Percentiles rank a stretch among this genome's conserved stretches.
These are phyloP conservation scores for Polytolypa hystricis DNA, from an alignment of 2,329 filamentous ascomycete genomes.

Conservation along the genomic window DNA sequence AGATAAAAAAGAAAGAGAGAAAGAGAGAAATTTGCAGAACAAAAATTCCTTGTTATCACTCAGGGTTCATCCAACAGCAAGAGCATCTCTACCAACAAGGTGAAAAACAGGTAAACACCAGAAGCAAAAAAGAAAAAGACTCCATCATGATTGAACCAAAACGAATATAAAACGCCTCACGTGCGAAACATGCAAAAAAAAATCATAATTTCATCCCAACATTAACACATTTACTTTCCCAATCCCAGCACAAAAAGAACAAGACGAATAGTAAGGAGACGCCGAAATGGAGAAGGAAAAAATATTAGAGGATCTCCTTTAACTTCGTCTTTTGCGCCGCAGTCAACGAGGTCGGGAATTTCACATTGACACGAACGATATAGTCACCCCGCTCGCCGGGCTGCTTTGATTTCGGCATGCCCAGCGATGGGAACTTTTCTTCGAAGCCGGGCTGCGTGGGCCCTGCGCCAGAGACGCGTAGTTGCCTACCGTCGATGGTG, in stretches of 20 bases:
- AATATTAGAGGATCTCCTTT: slow-evolving; percentile 57
- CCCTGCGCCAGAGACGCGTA: slow-evolving; percentile 67
- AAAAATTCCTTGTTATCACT: too few relatives aligned
- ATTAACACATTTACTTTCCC: background rate
- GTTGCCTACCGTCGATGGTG: slow-evolving; percentile 83
- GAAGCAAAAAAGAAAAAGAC: background rate
- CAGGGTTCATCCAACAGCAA: too few relatives aligned
- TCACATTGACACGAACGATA: slow-evolving; percentile 81
- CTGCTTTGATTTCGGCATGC: slow-evolving; percentile 92
- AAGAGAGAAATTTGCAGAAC: slow-evolving; percentile 4
- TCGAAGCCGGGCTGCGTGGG: slow-evolving; percentile 76
- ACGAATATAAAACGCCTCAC: background rate
- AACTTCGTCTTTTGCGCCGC: slow-evolving; percentile 67
- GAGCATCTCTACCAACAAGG: too few relatives aligned
- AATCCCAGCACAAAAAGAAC: background rate
- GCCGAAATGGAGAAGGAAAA: background rate
- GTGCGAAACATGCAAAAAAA: background rate
- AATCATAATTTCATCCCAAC: background rate
- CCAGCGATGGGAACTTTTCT: slow-evolving; percentile 72
- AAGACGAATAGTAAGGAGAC: background rate
- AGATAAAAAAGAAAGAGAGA: background rate
- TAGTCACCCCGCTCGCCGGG: slow-evolving; percentile 76
- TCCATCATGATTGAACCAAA: background rate
- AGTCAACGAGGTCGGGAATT: slow-evolving; percentile 73
- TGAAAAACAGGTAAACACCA: slow-evolving; percentile 1